These are phyloP conservation scores for Endoconidiophora laricicola DNA, from an alignment of 2,329 filamentous ascomycete species.

Conservation along the genomic window DNA sequence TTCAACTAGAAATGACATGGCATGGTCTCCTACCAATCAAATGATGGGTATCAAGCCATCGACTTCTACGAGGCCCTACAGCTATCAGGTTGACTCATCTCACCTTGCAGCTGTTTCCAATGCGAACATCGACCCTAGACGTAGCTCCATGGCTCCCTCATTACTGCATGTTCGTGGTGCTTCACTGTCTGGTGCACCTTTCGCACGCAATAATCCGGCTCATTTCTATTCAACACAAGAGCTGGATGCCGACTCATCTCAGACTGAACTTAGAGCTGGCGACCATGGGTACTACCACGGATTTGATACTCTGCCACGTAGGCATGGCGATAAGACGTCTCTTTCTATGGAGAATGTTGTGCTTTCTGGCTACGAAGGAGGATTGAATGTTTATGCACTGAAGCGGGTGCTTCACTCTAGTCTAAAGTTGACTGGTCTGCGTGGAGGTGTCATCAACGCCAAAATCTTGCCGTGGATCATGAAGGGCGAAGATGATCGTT, in stretches of 20 bases:
- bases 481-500: conserved; percentile 29
- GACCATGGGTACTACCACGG: conserved; percentile 63
- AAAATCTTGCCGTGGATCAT: conserved; percentile 62
- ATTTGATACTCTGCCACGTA: conserved; percentile 51
- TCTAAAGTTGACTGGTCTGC: conserved; percentile 56
- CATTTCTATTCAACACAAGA: conserved; percentile 66
- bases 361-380: conserved; percentile 65
- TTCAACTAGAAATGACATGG: neutral
- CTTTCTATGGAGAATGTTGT: conserved; percentile 44
- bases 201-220: conserved; percentile 57
- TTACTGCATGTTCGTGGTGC: conserved; percentile 30
- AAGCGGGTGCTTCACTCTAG: conserved; percentile 55
- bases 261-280: conserved; percentile 41
- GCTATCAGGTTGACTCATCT: conserved; percentile 33
- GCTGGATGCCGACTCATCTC: conserved; percentile 51
- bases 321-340: conserved; percentile 20
- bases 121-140: neutral
- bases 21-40: neutral
- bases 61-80: conserved; percentile 27
- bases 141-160: conserved; percentile 23
- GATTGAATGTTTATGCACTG: conserved; percentile 58
- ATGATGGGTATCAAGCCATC: conserved; percentile 16
- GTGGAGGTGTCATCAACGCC: conserved; percentile 64
- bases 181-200: conserved; percentile 35
- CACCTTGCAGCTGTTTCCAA: conserved; percentile 16